Base-by-base conservation (phyloP, 1,284 basidiomycete species). In the Ustanciosporium gigantosporum region DNA sequence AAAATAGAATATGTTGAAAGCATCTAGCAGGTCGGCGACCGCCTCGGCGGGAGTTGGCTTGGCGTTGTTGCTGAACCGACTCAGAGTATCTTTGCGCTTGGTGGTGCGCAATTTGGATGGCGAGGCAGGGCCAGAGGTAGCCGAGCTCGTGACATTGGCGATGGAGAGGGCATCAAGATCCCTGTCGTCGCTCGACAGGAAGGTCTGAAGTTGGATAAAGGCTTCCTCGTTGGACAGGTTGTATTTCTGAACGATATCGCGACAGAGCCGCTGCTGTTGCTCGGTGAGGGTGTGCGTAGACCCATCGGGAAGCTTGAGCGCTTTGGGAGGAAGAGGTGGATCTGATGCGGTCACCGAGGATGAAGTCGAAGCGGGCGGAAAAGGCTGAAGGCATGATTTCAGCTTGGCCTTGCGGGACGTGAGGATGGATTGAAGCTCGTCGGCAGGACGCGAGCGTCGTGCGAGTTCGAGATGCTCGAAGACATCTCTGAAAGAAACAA, bases 1-100 rank as follows among this genome's bases (percentile, higher is more conserved):
- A 68, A 85, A 85, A 77, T 88, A 90, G 81, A 90, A 91, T 14
- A 85, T 84, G 2, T 85, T 87, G 68, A 91, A 87, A 11, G 84
- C 85, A 45, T 85, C 82, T 11, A 89, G 74, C 32, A 90, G 81
- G 13, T 65, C 64, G n/a, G 50, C 35, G 7, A n/a, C 38, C 19
- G 53, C 38, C 0, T 44, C 13, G 3, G 39, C 41, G 32, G 40
- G 36, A 21, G 36, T 24, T 17, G 14, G 27, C 32, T 56, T 39
- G 16, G 34, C 4, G 13, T 27, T 15, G 13, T 40, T 37, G 5
- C 21, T 24, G 17, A 25, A 31, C 25, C 45, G 44, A n/a, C 41
- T 47, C 7, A 23, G 22, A 4, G 25, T 36, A 16, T 37, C 19
- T 17, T 46, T 55, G 25, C 20, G 15, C 19, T 31, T 37, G 3